Base-by-base conservation (phyloP, 169 alveolate genomes). In the Babesia ovis region DNA sequence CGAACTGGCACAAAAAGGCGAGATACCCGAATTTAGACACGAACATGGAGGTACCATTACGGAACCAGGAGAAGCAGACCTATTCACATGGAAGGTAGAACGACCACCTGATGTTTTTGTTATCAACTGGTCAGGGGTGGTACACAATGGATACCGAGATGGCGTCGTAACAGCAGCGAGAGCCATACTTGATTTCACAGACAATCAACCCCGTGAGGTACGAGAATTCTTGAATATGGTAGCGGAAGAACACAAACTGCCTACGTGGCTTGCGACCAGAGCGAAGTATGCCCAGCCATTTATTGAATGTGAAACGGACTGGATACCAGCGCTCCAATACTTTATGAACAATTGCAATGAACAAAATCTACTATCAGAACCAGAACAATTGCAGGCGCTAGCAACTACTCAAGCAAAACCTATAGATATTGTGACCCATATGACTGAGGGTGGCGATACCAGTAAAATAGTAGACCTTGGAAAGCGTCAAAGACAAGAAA, bases 81-180 rank as follows among this genome's bases (percentile, higher is more conserved):
- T 80, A 46, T 60, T 62, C 29, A 57, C 83, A 9, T 80, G 83
- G 76, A 42, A 39, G 32, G 41, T 70, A 31, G 88, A 80, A 25
- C 6, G 83, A 25, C 88, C 88, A 4, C 72, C 84, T 18, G 88
- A 80, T 59, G 83, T 71, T 9, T 71, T 53, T 57, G 46, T 80
- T 25, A 37, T 80, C 14, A 80, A 80, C 73, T 80, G 64, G 69
- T 61, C 83, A 18, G 85, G 85, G 20, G 70, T 60, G 43, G 72
- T 48, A 0, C 66, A 69, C 48, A 32, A 20, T 41, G 77, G 77
- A 0, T 48, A 25, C 61, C 57, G 75, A 25, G 88, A 80, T 32
- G 59, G 69, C 22, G 34, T 70, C 2, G 51, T 67, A n/a, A 32
- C 54, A 11, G 67, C 84, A 20, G 62, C 74, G 8, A 58, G 51